Evolutionary conservation across 345 rosid genomes (phyloP).

Genomic region (Salix dunnii): DNA sequence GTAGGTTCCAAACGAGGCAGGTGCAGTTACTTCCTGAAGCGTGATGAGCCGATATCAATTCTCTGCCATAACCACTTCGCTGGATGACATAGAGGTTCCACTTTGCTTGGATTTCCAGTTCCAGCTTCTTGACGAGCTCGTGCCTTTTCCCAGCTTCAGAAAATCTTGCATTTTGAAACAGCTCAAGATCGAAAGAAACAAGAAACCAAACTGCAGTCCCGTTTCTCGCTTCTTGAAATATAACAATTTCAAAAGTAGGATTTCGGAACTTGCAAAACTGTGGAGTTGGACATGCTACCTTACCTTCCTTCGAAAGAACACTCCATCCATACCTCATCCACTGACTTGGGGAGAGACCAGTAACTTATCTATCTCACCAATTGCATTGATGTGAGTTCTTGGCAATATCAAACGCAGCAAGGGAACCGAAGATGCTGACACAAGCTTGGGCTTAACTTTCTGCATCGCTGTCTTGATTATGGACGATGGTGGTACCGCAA

Average conservation of each 20-base stretch:
- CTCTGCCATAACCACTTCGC: no score
- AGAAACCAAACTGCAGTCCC: not conserved
- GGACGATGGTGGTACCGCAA: slow-evolving; percentile 58
- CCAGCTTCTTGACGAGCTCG: not conserved
- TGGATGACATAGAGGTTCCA: not conserved
- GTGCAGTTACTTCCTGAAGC: not conserved
- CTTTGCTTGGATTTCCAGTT: not conserved
- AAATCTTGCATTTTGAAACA: not conserved
- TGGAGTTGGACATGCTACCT: not conserved
- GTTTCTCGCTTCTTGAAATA: not conserved
- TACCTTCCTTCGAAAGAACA: not conserved
- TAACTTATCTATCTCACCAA: slow-evolving; percentile 48
- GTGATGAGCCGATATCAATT: not conserved
- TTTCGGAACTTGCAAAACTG: not conserved
- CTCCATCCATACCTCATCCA: slow-evolving; percentile 3
- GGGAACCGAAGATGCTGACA: slow-evolving; percentile 43
- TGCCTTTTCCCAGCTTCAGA: not conserved
- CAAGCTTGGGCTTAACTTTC: slow-evolving; percentile 46
- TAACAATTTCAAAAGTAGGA: not conserved
- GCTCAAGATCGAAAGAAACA: not conserved
- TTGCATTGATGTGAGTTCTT: slow-evolving; percentile 46
- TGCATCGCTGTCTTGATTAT: slow-evolving; percentile 39
- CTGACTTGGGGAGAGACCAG: slow-evolving; percentile 24
- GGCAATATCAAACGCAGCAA: slow-evolving; percentile 70
- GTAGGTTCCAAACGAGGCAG: not conserved